Percentiles rank a stretch among this genome's conserved stretches.
Evolutionary conservation across 2,329 filamentous ascomycete genomes (phyloP).

Genomic region (Claviceps arundinis): DNA sequence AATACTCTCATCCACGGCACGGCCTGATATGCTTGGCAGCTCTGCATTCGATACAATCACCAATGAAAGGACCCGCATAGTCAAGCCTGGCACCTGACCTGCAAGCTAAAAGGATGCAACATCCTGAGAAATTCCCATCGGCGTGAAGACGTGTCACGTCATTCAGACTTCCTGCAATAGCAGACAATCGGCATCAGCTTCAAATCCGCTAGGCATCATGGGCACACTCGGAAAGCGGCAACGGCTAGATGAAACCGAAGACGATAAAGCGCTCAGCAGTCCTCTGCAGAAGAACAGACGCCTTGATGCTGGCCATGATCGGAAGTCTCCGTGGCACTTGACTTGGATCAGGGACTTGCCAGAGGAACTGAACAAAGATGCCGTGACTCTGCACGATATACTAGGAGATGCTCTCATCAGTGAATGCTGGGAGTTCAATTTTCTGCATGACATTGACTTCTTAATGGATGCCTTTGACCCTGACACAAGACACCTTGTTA

Average conservation of each 20-base stretch:
- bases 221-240: slow-evolving; percentile 19
- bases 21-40: no score
- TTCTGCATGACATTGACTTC: slow-evolving; percentile 45
- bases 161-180: not conserved
- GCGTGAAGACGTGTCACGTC: not conserved
- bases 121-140: not conserved
- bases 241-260: slow-evolving; percentile 7
- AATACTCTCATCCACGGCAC: no score
- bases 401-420: slow-evolving; percentile 62
- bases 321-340: slow-evolving; percentile 56
- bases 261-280: slow-evolving; percentile 15
- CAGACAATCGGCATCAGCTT: not conserved
- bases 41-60: not conserved
- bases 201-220: slow-evolving; percentile 13
- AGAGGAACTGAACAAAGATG: slow-evolving; percentile 45
- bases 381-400: slow-evolving; percentile 52
- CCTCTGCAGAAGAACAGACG: slow-evolving; percentile 27
- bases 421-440: slow-evolving; percentile 62
- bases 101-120: not conserved
- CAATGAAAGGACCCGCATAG: not conserved
- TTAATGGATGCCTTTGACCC: slow-evolving; percentile 40
- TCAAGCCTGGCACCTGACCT: no score
- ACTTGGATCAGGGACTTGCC: slow-evolving; percentile 55
- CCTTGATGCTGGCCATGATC: slow-evolving; percentile 5
- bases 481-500: slow-evolving; percentile 33